phyloP scores from a whole-genome alignment of 495 filamentous ascomycete genomes.

The Chaetomidium leptoderma region DNA sequence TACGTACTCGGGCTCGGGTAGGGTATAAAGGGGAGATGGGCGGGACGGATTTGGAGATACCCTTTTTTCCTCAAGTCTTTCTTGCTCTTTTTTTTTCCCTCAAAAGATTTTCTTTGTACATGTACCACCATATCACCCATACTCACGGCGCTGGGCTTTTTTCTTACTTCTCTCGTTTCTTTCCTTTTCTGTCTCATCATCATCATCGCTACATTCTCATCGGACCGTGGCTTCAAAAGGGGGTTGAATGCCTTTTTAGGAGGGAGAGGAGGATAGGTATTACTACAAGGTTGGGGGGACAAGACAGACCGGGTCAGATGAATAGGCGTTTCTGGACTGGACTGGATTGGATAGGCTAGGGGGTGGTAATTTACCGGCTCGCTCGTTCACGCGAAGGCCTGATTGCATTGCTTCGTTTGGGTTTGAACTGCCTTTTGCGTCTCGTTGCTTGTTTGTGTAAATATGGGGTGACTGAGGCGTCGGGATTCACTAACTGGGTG shows the following conservation, averaged over 20 bases:
- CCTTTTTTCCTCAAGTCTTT: not conserved
- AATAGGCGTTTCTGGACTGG: slow-evolving; percentile 2
- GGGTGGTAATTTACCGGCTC: not conserved
- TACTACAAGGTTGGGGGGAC: not conserved
- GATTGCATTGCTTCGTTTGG: not conserved
- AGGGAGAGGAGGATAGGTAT: not conserved
- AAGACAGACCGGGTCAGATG: not conserved
- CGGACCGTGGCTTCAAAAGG: not conserved
- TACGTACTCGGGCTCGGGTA: no score
- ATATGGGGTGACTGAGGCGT: no score
- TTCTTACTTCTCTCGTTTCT: not conserved
- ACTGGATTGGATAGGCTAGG: not conserved
- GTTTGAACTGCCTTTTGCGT: no score
- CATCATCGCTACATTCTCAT: not conserved
- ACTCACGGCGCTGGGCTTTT: not conserved
- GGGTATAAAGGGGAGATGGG: not conserved
- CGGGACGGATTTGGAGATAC: not conserved
- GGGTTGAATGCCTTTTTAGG: no score
- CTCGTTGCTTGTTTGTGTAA: no score
- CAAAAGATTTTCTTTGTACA: no score
- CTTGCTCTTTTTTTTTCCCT: not conserved
- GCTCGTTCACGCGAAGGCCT: not conserved
- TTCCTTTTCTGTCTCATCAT: not conserved
- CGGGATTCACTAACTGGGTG: no score
- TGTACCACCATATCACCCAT: not conserved